Evolutionary conservation across 1,284 basidiomycete genomes (phyloP), one percentile per base, ranked within the genome.

Genomic region (Mycena sp.): DNA sequence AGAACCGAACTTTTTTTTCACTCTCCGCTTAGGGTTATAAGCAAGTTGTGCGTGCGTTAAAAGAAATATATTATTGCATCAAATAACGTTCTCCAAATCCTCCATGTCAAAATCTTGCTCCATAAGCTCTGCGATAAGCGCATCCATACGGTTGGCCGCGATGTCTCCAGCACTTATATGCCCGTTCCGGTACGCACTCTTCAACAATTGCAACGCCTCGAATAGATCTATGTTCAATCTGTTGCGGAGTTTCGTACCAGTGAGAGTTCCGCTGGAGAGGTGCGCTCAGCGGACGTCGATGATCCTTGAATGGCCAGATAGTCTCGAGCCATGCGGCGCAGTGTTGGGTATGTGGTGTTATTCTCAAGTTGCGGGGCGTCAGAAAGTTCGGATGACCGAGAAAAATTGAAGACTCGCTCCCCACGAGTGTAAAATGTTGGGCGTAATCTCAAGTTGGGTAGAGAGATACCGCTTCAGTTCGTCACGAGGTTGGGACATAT

Each of bases 291-390:
- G 11, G 71, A 23, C 6, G 56, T 55, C 4, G 70, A 52, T 23
- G 70, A 71, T 4, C 69, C 71, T 43, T 72, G 71, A 23, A 72
- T 71, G 5, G 69, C 68, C 9, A 35, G 32, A 35, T 35, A 35
- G 14, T 35, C 32, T 35, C 32, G 32, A 35, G 32, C 32, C 32
- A 72, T 67, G 1, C 45, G 43, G 41, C 54, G 44, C 16, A 69
- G 52, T 6, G 55, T 67, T 6, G 69, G 58, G 38, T 66, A 71
- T 43, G 58, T 32, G 1, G 32, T 4, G 51, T 43, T 56, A 26
- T 53, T 21, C 60, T 52, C 48, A 48, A 48, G 6, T 10, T 41
- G 32, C 32, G 14, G 7, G 32, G 14, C 9, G 7, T 35, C 32
- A 46, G 40, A 32, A 32, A n/a, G n/a, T 25, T 58, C 23, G 28